phyloP scores from a whole-genome alignment of 495 filamentous ascomycete species.

The Polyplosphaeria fusca region DNA sequence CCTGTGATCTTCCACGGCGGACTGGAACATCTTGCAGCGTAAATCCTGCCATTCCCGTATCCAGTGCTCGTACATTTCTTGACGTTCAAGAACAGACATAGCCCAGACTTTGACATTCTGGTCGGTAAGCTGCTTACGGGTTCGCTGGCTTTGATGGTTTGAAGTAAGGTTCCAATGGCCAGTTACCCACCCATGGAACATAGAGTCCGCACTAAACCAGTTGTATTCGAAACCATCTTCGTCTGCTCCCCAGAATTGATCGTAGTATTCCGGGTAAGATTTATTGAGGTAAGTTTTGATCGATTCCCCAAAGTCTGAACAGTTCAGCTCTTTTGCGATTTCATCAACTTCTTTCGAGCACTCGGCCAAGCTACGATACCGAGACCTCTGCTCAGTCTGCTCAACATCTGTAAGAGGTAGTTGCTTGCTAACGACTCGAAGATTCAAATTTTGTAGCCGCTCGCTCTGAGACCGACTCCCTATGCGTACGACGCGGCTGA shows the following conservation, averaged over 20 bases:
- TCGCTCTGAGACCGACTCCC: slow-evolving; percentile 65
- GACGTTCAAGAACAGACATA: slow-evolving; percentile 36
- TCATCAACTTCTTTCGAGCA: background rate
- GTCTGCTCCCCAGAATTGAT: slow-evolving; percentile 31
- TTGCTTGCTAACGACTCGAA: slow-evolving; percentile 1
- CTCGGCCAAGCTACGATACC: slow-evolving; percentile 27
- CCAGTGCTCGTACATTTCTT: slow-evolving; percentile 45
- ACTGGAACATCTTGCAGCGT: slow-evolving; percentile 39
- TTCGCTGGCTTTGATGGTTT: background rate
- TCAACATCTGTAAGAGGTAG: slow-evolving; percentile 20
- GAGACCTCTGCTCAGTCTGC: slow-evolving; percentile 19
- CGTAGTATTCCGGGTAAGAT: background rate
- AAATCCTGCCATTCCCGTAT: slow-evolving; percentile 42
- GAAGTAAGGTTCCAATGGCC: background rate
- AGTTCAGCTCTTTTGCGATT: background rate
- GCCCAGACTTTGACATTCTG: background rate
- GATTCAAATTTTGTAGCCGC: slow-evolving; percentile 39
- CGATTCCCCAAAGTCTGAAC: background rate
- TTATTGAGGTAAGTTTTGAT: slow-evolving; percentile 2
- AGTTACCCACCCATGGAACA: slow-evolving; percentile 23
- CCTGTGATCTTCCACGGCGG: slow-evolving; percentile 38
- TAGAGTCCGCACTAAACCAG: slow-evolving; percentile 6
- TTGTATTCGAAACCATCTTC: slow-evolving; percentile 35
- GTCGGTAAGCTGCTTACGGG: background rate
- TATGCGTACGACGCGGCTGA: slow-evolving; percentile 65